Base-by-base conservation (phyloP, 2,329 filamentous ascomycete genomes). In the Fusarium luffae region DNA sequence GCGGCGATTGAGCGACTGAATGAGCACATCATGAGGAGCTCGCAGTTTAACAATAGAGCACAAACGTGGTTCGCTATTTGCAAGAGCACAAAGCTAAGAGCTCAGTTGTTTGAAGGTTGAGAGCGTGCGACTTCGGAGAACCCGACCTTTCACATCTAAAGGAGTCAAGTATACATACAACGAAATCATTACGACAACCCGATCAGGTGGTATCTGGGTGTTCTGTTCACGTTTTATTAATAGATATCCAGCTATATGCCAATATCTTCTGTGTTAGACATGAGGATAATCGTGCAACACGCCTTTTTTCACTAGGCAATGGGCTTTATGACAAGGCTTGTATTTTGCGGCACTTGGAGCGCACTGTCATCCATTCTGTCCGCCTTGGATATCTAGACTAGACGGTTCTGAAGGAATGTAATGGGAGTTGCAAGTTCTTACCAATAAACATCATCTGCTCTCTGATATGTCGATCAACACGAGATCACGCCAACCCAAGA, bases 201-300 rank as follows among this genome's bases (percentile, higher is more conserved):
- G 13, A 28, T 23, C 4, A 37, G 12, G 37, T 32, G 56, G 37
- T 27, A 25, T 41, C 9, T 19, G 25, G 16, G 18, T 27, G 12
- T 37, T 14, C 14, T 42, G 42, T 57, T n/a, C n/a, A 23, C 18
- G 5, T n/a, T 32, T 51, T 64, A 64, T 65, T 37, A 43, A 51
- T 59, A 61, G 43, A n/a, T 16, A 51, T 34, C 37, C 37, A 21
- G 21, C 18, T 34, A 40, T 32, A 30, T n/a, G n/a, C 13, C 34
- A 42, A 42, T 23, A 23, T 46, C 25, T 13, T 8, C 11, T 49
- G 21, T 59, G 27, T 32, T 32, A 65, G 44, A 66, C 62, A 55
- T 48, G 28, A 41, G 51, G 28, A 49, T 56, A 34, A 66, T 25
- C 32, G 62, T 66, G 42, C 44, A 51, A 66, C 63, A 43, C 56